Conservation (phyloP, 352 stramenopile species). For the Phytophthora pluvialis region DNA sequence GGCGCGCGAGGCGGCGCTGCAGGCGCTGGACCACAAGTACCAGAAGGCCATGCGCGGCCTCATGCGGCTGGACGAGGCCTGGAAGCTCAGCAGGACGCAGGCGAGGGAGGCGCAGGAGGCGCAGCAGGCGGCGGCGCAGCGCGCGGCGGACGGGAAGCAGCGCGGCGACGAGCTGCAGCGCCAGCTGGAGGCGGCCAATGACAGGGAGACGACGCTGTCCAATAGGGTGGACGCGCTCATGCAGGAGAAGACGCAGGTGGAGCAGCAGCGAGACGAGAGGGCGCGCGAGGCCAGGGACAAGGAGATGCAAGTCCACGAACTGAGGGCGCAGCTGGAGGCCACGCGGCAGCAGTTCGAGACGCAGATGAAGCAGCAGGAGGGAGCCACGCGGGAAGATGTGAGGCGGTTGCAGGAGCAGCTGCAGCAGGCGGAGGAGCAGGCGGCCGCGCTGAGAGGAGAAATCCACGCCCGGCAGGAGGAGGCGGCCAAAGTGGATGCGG, state of each 20-base stretch:
- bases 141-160: conserved; percentile 10
- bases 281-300: conserved; percentile 11
- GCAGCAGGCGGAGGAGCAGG: conserved; percentile 47
- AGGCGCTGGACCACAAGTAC: conserved; percentile 63
- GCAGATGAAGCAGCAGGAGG: conserved; percentile 36
- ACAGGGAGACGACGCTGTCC: conserved; percentile 20
- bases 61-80: conserved; percentile 74
- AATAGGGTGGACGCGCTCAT: conserved; percentile 25
- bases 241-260: conserved; percentile 49
- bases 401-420: conserved; percentile 37
- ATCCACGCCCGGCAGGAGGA: conserved; percentile 62
- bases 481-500: conserved; percentile 39
- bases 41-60: conserved; percentile 74
- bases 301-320: conserved; percentile 28
- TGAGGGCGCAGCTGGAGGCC: conserved; percentile 35
- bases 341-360: conserved; percentile 34
- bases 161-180: conserved; percentile 30
- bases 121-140: conserved; percentile 28
- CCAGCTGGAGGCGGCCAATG: conserved; percentile 17
- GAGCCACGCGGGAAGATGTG: conserved; percentile 39
- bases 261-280: conserved; percentile 36
- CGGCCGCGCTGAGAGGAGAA: conserved; percentile 55
- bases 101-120: conserved; percentile 23
- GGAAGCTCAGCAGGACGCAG: conserved; percentile 59
- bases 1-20: conserved; percentile 46